Evolutionary conservation across 1,284 basidiomycete species (phyloP).

Genomic region (Trichosporon ovoides): DNA sequence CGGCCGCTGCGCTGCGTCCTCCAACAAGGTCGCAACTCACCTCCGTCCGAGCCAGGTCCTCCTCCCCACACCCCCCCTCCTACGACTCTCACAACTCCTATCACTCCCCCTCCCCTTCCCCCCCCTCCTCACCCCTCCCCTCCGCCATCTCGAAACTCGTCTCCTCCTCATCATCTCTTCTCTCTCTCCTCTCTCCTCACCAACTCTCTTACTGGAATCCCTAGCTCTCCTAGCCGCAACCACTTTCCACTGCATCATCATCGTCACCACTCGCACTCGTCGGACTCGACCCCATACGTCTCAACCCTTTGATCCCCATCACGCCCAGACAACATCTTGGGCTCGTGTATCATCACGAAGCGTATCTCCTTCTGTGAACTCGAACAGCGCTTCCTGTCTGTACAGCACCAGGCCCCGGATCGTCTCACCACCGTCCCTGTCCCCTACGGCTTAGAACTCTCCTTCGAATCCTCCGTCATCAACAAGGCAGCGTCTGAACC

Average conservation of each 20-base stretch:
- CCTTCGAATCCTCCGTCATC: not conserved
- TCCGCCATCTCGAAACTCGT: not conserved
- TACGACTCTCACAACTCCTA: not conserved
- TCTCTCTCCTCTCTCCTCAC: not conserved
- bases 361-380: not conserved
- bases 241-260: conserved; percentile 1
- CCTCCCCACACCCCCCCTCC: not conserved
- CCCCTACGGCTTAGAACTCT: not conserved
- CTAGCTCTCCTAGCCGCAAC: not conserved
- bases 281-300: not conserved
- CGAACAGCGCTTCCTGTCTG: not conserved
- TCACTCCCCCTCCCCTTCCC: not conserved
- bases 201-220: conserved; percentile 4
- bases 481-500: not conserved
- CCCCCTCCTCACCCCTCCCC: not conserved
- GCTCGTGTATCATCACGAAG: not conserved
- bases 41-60: not conserved
- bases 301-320: too few species aligned
- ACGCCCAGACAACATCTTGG: not conserved
- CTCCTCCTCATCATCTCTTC: not conserved
- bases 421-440: not conserved
- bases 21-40: conserved; percentile 2
- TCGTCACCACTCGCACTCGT: not conserved
- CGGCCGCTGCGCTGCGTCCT: conserved; percentile 1
- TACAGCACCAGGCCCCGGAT: not conserved